Base-by-base conservation (phyloP, 345 rosid species). In the Brassica cretica region DNA sequence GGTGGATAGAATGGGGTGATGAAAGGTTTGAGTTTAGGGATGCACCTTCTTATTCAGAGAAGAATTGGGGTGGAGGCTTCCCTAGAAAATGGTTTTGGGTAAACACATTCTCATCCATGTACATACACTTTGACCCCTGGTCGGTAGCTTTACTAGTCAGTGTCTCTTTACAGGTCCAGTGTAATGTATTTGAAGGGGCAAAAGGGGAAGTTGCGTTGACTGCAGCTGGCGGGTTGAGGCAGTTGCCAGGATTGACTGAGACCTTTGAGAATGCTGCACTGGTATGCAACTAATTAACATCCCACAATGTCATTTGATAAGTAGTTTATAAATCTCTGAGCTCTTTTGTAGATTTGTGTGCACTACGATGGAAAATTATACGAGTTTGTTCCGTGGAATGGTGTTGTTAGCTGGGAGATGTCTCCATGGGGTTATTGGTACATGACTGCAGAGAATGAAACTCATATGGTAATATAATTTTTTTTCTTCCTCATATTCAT, bases 11-110 rank as follows among this genome's bases (percentile, higher is more conserved):
- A 78, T 92, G 98, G 97, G 98, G 84, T 65, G 97, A 86, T 78
- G 90, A 94, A 82, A 87, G 90, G 84, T 94, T 84, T 75, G 98
- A 94, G 78, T 94, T 94, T 76, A 72, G 85, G 64, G 87, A 94
- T 78, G 97, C 95, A 29, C 98, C 97, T 80, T 94, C 98, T 10
- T 94, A 94, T 73, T 92, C 97, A 8, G 98, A 94, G 76, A 94
- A 94, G 88, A 92, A 94, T 73, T 94, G 98, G 98, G 97, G 98
- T 81, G 97, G 89, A 77, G 97, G 86, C 76, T 94, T 94, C 84
- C 98, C 97, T 63, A 89, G 95, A 80, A 94, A 89, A 82, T 94
- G 98, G 98, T 94, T 92, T 84, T 94, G 98, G 98, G 98, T 94
- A 87, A 37, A 81, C 19, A 72, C 67, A 15, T 11, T 70, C 72